phyloP scores from a whole-genome alignment of 495 filamentous ascomycete species.

The Penicillium odoratum region DNA sequence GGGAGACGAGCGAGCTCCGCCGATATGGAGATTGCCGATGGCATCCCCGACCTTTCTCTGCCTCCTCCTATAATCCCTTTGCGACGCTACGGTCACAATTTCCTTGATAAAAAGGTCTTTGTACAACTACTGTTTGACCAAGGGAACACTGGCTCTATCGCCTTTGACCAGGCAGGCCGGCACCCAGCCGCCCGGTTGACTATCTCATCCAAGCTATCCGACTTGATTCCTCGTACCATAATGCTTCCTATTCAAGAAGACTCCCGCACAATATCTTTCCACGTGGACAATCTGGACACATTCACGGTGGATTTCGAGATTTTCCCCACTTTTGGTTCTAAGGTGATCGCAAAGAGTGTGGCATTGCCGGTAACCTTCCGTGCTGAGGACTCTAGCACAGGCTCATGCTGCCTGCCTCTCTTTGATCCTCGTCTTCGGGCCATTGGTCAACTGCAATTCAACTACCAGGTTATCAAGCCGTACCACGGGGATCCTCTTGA shows the following conservation, averaged over 20 bases:
- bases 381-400: conserved; percentile 69
- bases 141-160: conserved; percentile 65
- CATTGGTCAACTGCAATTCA: conserved; percentile 93
- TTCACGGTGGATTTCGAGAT: conserved; percentile 98
- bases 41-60: conserved; percentile 87
- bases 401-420: conserved; percentile 78
- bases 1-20: conserved; percentile 55
- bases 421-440: conserved; percentile 90
- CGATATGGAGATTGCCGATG: conserved; percentile 75
- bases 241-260: conserved; percentile 96
- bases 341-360: conserved; percentile 93
- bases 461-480: conserved; percentile 93
- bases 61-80: conserved; percentile 96
- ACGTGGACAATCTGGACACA: conserved; percentile 87
- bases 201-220: conserved; percentile 92
- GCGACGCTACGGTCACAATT: conserved; percentile 94
- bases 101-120: conserved; percentile 94
- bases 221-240: conserved; percentile 92
- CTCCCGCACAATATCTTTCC: conserved; percentile 86
- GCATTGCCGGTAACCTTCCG: conserved; percentile 84
- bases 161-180: conserved; percentile 92
- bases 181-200: conserved; percentile 94
- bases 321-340: conserved; percentile 94
- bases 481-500: conserved; percentile 92
- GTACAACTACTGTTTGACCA: conserved; percentile 86